Percentiles rank a stretch among this genome's conserved stretches.
Conservation (phyloP, 345 rosid species). For the Pistacia integerrima region DNA sequence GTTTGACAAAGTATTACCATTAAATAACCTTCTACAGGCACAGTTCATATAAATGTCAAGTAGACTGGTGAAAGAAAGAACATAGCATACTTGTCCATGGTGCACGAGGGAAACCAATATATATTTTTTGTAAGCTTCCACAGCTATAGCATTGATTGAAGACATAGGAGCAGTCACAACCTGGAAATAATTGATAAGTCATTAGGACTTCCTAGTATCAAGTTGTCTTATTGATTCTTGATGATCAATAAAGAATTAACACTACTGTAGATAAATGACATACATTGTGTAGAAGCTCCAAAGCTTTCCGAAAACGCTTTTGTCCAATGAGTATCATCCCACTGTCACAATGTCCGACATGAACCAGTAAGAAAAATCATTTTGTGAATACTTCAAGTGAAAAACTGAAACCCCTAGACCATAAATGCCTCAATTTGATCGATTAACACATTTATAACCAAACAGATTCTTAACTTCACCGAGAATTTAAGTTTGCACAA, state of each 20-base stretch:
- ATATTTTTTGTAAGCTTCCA: constrained; percentile 93
- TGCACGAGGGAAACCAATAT: constrained; percentile 81
- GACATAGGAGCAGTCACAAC: constrained; percentile 95
- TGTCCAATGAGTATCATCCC: constrained; percentile 95
- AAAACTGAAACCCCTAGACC: not conserved
- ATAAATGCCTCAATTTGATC: not conserved
- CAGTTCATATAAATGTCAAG: not conserved
- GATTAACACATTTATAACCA: not conserved
- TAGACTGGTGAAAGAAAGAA: constrained; percentile 10
- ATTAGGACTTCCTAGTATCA: constrained; percentile 15
- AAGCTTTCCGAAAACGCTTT: constrained; percentile 76
- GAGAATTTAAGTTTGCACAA: not conserved
- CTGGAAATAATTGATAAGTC: constrained; percentile 38
- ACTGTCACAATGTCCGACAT: constrained; percentile 44
- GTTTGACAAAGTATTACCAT: not conserved
- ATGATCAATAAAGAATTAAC: constrained; percentile 16
- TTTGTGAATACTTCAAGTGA: not conserved
- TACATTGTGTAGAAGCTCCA: constrained; percentile 92
- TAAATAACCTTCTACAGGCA: constrained; percentile 3
- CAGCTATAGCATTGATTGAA: constrained; percentile 73
- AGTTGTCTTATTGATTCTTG: not conserved
- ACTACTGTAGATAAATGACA: constrained; percentile 15
- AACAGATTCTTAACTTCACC: not conserved
- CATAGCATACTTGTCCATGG: constrained; percentile 66
- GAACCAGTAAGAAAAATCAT: constrained; percentile 10